phyloP scores from a whole-genome alignment of 805 yeast species.

The Wickerhamomyces kurtzmanii region DNA sequence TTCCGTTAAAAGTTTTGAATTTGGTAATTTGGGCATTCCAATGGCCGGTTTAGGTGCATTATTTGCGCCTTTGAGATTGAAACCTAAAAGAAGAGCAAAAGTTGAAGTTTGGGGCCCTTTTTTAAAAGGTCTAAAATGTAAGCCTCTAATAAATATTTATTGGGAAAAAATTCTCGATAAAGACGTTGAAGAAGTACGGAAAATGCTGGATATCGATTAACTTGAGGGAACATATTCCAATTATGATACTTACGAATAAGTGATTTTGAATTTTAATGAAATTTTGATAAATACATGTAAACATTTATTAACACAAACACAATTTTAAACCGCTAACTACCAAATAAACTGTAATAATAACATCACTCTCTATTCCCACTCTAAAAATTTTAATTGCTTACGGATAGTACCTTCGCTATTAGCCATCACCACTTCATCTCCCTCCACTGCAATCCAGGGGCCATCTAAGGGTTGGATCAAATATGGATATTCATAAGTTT shows the following conservation, averaged over 20 bases:
- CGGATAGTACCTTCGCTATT: conserved; percentile 29
- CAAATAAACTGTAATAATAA: too few relatives aligned
- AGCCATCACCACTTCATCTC: conserved; percentile 39
- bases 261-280: too few relatives aligned
- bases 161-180: conserved; percentile 80
- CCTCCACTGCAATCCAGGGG: conserved; percentile 72
- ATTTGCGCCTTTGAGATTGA: conserved; percentile 79
- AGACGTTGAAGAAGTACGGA: conserved; percentile 65
- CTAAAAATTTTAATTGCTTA: conserved; percentile 25
- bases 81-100: conserved; percentile 49
- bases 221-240: too few relatives aligned
- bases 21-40: conserved; percentile 84
- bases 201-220: conserved; percentile 51
- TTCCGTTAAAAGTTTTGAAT: conserved; percentile 87
- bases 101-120: conserved; percentile 47
- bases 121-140: conserved; percentile 63
- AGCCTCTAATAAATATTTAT: conserved; percentile 76
- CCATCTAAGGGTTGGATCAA: conserved; percentile 66
- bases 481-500: conserved; percentile 71
- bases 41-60: conserved; percentile 91
- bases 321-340: too few relatives aligned
- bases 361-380: conserved; percentile 25
- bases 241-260: too few relatives aligned
- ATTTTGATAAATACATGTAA: too few relatives aligned
- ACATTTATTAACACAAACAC: too few relatives aligned